phyloP scores from a whole-genome alignment of 129 eudicot species.

The Saussurea involucrata region DNA sequence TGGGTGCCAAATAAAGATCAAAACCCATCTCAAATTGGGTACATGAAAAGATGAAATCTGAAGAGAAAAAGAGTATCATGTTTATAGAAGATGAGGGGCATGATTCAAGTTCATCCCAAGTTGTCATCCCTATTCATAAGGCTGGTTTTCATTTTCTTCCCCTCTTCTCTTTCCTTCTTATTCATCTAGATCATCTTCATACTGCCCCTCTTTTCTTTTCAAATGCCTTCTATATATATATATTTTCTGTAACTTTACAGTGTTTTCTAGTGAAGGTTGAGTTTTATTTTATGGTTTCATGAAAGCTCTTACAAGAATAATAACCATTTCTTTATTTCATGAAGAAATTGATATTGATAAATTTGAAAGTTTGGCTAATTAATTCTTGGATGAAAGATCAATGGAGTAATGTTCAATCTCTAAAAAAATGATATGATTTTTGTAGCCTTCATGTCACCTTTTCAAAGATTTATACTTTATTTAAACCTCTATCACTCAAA shows the following conservation, averaged over 20 bases:
- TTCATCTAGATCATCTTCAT: slow-evolving; percentile 10
- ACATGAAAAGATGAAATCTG: slow-evolving; percentile 26
- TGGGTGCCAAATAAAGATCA: slow-evolving; percentile 15
- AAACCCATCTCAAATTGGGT: slow-evolving; percentile 1
- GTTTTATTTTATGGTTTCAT: not conserved
- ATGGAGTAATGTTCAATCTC: not conserved
- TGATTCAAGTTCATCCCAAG: slow-evolving; percentile 30
- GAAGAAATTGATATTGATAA: not conserved
- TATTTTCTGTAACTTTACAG: not conserved
- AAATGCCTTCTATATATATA: not conserved
- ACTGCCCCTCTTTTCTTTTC: not conserved
- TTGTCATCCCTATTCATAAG: slow-evolving; percentile 32
- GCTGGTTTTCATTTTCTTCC: slow-evolving; percentile 25
- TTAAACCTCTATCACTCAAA: not conserved
- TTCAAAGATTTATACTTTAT: not conserved
- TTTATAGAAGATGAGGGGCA: slow-evolving; percentile 6
- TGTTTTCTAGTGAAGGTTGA: not conserved
- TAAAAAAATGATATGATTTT: slow-evolving; percentile 17
- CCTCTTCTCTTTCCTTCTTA: not conserved
- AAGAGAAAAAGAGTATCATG: slow-evolving; percentile 23
- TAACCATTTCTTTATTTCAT: slow-evolving; percentile 6
- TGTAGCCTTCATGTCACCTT: slow-evolving; percentile 22
- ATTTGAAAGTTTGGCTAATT: not conserved
- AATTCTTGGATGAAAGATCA: slow-evolving; percentile 11
- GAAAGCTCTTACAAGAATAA: too few relatives aligned